Evolutionary conservation across 2,329 filamentous ascomycete species (phyloP).

Genomic region (Cyanodermella asteris): DNA sequence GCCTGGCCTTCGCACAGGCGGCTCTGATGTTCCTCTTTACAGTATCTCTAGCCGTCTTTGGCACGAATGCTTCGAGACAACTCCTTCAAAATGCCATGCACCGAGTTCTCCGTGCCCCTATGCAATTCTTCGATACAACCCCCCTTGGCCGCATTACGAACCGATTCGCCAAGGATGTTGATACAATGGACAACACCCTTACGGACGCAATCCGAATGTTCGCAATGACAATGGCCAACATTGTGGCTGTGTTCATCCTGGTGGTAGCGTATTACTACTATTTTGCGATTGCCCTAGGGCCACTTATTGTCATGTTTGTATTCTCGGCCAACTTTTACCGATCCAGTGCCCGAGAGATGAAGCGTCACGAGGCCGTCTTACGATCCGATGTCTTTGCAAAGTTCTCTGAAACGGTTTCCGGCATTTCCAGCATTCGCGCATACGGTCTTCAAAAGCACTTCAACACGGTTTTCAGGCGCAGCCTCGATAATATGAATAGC

Average conservation of each 20-base stretch:
- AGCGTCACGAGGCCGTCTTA: slow-evolving; percentile 77
- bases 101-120: slow-evolving; percentile 45
- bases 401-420: slow-evolving; percentile 72
- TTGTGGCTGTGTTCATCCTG: slow-evolving; percentile 62
- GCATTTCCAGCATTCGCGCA: slow-evolving; percentile 66
- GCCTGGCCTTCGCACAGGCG: slow-evolving; percentile 48
- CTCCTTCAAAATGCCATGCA: slow-evolving; percentile 66
- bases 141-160: slow-evolving; percentile 90
- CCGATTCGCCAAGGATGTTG: slow-evolving; percentile 84
- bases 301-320: slow-evolving; percentile 55
- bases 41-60: slow-evolving; percentile 51
- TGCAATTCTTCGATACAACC: slow-evolving; percentile 94
- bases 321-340: slow-evolving; percentile 75
- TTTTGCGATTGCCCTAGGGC: slow-evolving; percentile 48
- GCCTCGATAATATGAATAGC: slow-evolving; percentile 79
- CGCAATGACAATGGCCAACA: slow-evolving; percentile 63
- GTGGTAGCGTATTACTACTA: slow-evolving; percentile 94
- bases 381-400: slow-evolving; percentile 75
- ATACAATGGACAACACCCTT: slow-evolving; percentile 87
- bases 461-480: slow-evolving; percentile 40
- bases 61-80: slow-evolving; percentile 59
- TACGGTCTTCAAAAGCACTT: slow-evolving; percentile 69
- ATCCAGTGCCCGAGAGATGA: slow-evolving; percentile 77
- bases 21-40: slow-evolving; percentile 63
- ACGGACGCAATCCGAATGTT: slow-evolving; percentile 86